Evolutionary conservation across 2,329 filamentous ascomycete species (phyloP).

Genomic region (Zymoseptoria brevis): DNA sequence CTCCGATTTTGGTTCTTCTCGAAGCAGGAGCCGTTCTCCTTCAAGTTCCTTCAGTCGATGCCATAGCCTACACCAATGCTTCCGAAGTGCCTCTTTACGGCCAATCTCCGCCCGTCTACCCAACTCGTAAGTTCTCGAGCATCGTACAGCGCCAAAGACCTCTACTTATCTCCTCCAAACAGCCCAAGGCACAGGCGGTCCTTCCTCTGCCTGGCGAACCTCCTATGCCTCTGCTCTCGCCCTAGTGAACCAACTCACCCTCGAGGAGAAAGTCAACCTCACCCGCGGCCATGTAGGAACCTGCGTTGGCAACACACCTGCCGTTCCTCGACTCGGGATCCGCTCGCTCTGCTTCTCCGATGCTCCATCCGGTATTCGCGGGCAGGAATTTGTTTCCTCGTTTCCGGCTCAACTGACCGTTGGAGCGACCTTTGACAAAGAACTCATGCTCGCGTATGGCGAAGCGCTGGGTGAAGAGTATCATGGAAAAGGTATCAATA

Average conservation of each 20-base stretch:
- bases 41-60: constrained; percentile 3
- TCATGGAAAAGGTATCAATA: constrained; percentile 25
- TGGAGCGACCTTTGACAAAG: constrained; percentile 45
- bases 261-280: constrained; percentile 30
- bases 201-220: constrained; percentile 21
- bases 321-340: constrained; percentile 61
- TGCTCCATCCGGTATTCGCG: constrained; percentile 52
- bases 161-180: constrained; percentile 1
- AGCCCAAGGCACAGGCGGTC: constrained; percentile 20
- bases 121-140: constrained; percentile 19
- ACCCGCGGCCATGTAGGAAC: constrained; percentile 25
- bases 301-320: constrained; percentile 71
- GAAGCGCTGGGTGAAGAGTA: constrained; percentile 43
- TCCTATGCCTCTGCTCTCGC: constrained; percentile 26
- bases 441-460: constrained; percentile 46
- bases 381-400: constrained; percentile 65
- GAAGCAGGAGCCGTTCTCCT: constrained; percentile 13
- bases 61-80: constrained; percentile 12
- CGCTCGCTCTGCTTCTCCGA: constrained; percentile 41
- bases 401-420: constrained; percentile 69
- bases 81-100: constrained; percentile 15
- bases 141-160: background rate
- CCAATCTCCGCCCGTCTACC: constrained; percentile 23
- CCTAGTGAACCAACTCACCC: constrained; percentile 28
- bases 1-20: background rate